Conservation (phyloP, 2,329 filamentous ascomycete species). For the Hansfordia pulvinata region DNA sequence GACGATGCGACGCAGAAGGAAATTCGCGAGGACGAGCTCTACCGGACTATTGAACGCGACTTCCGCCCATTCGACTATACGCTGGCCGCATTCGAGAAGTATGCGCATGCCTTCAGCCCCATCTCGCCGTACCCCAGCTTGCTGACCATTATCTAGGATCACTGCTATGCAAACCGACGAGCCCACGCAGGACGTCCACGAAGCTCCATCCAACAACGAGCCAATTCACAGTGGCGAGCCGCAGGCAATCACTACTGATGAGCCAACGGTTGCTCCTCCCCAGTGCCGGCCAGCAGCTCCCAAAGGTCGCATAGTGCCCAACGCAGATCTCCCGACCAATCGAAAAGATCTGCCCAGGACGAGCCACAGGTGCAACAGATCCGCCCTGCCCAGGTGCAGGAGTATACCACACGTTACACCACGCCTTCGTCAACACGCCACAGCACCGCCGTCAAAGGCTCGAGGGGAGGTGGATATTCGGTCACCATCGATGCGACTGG, state of each 20-base stretch:
- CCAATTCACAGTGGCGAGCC: conserved; percentile 15
- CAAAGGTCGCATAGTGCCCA: no score
- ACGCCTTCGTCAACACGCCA: conserved; percentile 35
- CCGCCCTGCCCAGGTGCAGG: no score
- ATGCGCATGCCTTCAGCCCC: conserved; percentile 15
- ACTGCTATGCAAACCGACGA: conserved; percentile 16
- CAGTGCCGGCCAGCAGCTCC: no score
- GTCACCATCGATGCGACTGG: conserved; percentile 81
- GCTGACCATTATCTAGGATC: conserved; percentile 17
- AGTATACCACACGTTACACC: conserved; percentile 32
- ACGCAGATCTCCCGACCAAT: conserved; percentile 1
- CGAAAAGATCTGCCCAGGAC: conserved; percentile 1
- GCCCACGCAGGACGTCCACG: conserved; percentile 5
- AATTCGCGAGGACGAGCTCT: conserved; percentile 85
- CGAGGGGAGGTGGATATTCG: conserved; percentile 73
- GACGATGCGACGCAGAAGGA: conserved; percentile 93
- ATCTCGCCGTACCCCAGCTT: conserved; percentile 2
- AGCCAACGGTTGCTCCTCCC: no score
- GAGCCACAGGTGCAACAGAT: conserved; percentile 1
- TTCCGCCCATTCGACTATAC: conserved; percentile 97
- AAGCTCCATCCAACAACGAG: conserved; percentile 4
- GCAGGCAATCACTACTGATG: conserved; percentile 38
- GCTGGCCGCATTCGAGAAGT: conserved; percentile 63
- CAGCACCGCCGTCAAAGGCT: conserved; percentile 58
- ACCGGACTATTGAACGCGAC: conserved; percentile 84